Conservation (phyloP, 129 eudicot species). For the Chrysanthemum lavandulifolium region DNA sequence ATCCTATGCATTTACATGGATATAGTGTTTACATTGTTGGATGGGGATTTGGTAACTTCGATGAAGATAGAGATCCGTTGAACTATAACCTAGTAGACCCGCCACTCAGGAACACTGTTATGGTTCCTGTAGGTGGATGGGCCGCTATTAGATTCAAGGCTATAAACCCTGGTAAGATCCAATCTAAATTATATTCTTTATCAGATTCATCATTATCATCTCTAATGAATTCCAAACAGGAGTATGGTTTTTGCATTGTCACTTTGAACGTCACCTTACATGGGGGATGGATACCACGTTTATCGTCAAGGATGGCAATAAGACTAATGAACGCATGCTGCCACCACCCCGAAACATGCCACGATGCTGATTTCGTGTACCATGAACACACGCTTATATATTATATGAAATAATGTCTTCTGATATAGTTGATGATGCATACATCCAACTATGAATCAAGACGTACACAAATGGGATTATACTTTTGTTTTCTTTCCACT, state of each 20-base stretch:
- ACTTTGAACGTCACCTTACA: conserved; percentile 37
- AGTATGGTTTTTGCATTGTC: conserved; percentile 40
- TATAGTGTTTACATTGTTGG: conserved; percentile 51
- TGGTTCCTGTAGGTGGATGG: conserved; percentile 63
- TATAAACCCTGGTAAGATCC: conserved; percentile 41
- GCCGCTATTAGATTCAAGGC: conserved; percentile 56
- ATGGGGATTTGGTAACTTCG: conserved; percentile 54
- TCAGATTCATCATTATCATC: neutral
- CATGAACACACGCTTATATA: neutral
- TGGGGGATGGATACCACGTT: conserved; percentile 46
- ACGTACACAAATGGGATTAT: too few relatives aligned
- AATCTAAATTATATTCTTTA: neutral
- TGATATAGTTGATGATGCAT: neutral
- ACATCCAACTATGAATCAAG: neutral
- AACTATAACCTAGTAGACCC: conserved; percentile 59
- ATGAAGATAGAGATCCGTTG: conserved; percentile 43
- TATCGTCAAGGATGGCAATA: conserved; percentile 34
- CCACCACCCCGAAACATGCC: conserved; percentile 44
- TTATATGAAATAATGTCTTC: neutral
- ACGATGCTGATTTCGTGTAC: conserved; percentile 24
- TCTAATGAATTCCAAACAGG: conserved; percentile 21
- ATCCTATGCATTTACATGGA: conserved; percentile 88
- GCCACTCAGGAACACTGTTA: conserved; percentile 48
- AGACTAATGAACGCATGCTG: conserved; percentile 25
- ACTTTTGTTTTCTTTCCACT: too few relatives aligned